A percentile compares a stretch with the other conserved stretches of the same genome.
phyloP scores from a whole-genome alignment of 176 grass and related monocot species.

The Ananas comosus region DNA sequence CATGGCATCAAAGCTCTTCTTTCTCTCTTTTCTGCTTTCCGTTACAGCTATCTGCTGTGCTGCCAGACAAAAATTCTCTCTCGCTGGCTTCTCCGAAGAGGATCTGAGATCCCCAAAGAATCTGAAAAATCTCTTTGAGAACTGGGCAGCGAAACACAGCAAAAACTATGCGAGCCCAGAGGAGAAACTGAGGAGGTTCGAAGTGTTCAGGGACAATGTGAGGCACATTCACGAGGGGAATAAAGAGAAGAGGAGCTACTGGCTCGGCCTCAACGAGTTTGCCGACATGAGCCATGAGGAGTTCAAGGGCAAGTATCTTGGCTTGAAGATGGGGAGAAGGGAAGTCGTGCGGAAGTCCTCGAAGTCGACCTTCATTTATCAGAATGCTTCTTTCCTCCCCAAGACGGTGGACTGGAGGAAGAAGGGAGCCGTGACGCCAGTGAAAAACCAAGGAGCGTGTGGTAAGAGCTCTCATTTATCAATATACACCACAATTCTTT shows the following conservation, averaged over 20 bases:
- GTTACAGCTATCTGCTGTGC: conserved; percentile 18
- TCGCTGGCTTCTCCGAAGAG: conserved; percentile 45
- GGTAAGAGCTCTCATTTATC: conserved; percentile 22
- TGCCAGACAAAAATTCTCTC: conserved; percentile 29
- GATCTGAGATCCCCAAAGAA: conserved; percentile 26
- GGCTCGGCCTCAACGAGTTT: conserved; percentile 64
- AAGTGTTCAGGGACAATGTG: conserved; percentile 56
- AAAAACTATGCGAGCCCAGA: conserved; percentile 39
- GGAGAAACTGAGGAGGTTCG: conserved; percentile 52
- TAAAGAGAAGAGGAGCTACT: conserved; percentile 52
- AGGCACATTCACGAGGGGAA: conserved; percentile 65
- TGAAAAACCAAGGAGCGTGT: conserved; percentile 81
- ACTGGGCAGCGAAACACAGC: conserved; percentile 43
- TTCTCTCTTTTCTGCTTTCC: conserved; percentile 28
- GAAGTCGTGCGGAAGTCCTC: neutral
- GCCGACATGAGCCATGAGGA: conserved; percentile 63
- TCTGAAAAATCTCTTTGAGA: conserved; percentile 29
- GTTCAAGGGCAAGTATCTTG: conserved; percentile 54
- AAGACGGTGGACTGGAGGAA: conserved; percentile 66
- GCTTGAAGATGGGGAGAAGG: conserved; percentile 21
- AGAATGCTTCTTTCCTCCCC: conserved; percentile 30
- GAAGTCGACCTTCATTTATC: conserved; percentile 28
- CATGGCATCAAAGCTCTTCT: conserved; percentile 38
- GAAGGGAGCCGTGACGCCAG: conserved; percentile 61
- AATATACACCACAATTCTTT: conserved; percentile 1